A percentile compares a stretch with the other conserved stretches of the same genome.
These are phyloP conservation scores for Pascua guehoae DNA, from an alignment of 1,284 basidiomycete genomes.

Conservation along the genomic window DNA sequence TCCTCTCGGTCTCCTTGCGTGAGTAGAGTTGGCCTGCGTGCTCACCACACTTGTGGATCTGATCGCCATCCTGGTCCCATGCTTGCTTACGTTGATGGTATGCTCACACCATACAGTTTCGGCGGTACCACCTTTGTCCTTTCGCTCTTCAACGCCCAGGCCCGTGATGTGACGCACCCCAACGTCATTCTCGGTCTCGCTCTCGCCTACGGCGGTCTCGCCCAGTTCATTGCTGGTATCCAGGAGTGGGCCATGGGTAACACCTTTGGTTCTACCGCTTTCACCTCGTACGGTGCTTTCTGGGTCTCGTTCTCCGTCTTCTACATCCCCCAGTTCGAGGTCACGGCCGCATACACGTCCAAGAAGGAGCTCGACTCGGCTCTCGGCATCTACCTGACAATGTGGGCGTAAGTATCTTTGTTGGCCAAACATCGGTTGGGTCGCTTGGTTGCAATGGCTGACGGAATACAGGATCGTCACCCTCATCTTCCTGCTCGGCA, in stretches of 20 bases:
- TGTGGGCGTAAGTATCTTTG: slow-evolving; percentile 36
- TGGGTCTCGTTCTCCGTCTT: slow-evolving; percentile 48
- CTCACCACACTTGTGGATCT: neutral
- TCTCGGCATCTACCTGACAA: slow-evolving; percentile 50
- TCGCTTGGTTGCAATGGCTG: neutral
- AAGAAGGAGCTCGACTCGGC: slow-evolving; percentile 52
- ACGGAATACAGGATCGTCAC: slow-evolving; percentile 43
- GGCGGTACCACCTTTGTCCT: slow-evolving; percentile 57
- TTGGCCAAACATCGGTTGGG: neutral
- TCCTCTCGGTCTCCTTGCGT: slow-evolving; percentile 52
- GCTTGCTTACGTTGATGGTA: neutral
- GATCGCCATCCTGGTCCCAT: neutral
- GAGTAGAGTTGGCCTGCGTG: slow-evolving; percentile 5
- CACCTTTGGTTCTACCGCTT: slow-evolving; percentile 63
- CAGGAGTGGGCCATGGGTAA: slow-evolving; percentile 68
- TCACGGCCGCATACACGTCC: slow-evolving; percentile 50
- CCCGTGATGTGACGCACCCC: slow-evolving; percentile 51
- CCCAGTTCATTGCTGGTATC: slow-evolving; percentile 59
- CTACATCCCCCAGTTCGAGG: slow-evolving; percentile 51
- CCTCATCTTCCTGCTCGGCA: slow-evolving; percentile 62
- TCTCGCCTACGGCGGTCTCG: slow-evolving; percentile 74
- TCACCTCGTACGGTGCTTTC: slow-evolving; percentile 74
- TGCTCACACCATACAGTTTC: slow-evolving; percentile 30
- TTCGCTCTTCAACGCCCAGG: slow-evolving; percentile 49
- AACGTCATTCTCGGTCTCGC: slow-evolving; percentile 84